Evolutionary conservation across 2,329 filamentous ascomycete genomes (phyloP).

Genomic region (Colletotrichum tamarilloi): DNA sequence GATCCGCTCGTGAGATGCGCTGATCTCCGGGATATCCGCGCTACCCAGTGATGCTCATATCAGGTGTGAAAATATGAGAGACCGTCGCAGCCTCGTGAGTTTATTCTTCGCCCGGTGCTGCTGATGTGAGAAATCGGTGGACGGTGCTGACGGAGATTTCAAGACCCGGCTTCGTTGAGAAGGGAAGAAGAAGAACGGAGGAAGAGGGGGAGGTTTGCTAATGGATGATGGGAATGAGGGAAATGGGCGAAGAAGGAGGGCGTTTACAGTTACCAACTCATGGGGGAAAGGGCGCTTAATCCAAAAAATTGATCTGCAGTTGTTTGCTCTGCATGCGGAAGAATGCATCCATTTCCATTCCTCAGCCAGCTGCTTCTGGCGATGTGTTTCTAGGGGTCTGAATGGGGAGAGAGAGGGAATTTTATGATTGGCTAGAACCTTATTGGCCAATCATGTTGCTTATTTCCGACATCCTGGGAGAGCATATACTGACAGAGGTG

Average conservation of each 20-base stretch:
- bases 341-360: constrained; percentile 20
- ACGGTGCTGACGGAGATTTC: neutral
- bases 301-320: constrained; percentile 12
- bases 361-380: neutral
- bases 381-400: constrained; percentile 3
- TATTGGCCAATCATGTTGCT: constrained; percentile 3
- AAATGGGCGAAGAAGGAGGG: neutral
- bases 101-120: neutral
- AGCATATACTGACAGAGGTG: too few species aligned
- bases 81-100: neutral
- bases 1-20: neutral
- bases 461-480: neutral
- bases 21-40: neutral
- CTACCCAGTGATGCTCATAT: neutral
- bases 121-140: neutral
- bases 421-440: constrained; percentile 11
- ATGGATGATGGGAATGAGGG: neutral
- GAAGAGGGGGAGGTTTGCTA: too few species aligned
- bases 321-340: constrained; percentile 21
- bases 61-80: neutral
- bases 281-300: neutral
- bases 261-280: too few species aligned
- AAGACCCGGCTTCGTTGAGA: too few species aligned
- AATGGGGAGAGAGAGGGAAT: neutral
- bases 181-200: neutral